phyloP scores from a whole-genome alignment of 2,329 filamentous ascomycete genomes.

The Fusarium longipes region DNA sequence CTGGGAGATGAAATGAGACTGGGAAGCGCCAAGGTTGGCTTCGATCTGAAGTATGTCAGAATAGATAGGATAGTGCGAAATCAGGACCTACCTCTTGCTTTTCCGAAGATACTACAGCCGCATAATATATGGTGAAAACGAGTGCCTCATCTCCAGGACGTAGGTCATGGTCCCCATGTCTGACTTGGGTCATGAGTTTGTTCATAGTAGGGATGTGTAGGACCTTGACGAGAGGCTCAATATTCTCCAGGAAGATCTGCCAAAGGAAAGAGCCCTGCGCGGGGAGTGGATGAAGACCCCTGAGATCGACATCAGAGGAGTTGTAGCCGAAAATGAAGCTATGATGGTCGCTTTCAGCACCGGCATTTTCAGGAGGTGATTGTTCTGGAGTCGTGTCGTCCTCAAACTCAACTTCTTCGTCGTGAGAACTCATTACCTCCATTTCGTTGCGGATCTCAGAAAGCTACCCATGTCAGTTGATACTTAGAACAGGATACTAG shows the following conservation, averaged over 20 bases:
- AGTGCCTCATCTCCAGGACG: constrained; percentile 34
- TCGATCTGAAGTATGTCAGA: constrained; percentile 23
- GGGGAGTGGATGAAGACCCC: constrained; percentile 30
- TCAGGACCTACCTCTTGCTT: constrained; percentile 18
- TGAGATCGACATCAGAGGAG: constrained; percentile 27
- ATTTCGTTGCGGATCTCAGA: constrained; percentile 35
- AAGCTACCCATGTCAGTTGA: constrained; percentile 19
- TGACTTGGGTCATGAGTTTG: constrained; percentile 32
- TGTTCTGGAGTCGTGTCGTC: constrained; percentile 37
- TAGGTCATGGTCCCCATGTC: constrained; percentile 28
- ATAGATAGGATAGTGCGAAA: neutral
- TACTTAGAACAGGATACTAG: neutral
- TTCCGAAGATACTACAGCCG: constrained; percentile 29
- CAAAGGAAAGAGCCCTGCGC: constrained; percentile 29
- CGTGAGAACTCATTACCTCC: constrained; percentile 28
- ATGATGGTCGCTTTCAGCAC: constrained; percentile 21
- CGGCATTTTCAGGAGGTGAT: constrained; percentile 22
- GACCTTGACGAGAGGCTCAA: constrained; percentile 36
- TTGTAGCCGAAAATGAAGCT: constrained; percentile 38
- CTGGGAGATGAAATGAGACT: constrained; percentile 32
- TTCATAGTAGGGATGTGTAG: constrained; percentile 37
- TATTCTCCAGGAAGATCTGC: constrained; percentile 38
- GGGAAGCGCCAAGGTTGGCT: constrained; percentile 28
- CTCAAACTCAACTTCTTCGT: constrained; percentile 16
- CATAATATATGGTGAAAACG: constrained; percentile 37